Evolutionary conservation across 495 filamentous ascomycete genomes (phyloP).

Genomic region (Annulohypoxylon maeteangense): DNA sequence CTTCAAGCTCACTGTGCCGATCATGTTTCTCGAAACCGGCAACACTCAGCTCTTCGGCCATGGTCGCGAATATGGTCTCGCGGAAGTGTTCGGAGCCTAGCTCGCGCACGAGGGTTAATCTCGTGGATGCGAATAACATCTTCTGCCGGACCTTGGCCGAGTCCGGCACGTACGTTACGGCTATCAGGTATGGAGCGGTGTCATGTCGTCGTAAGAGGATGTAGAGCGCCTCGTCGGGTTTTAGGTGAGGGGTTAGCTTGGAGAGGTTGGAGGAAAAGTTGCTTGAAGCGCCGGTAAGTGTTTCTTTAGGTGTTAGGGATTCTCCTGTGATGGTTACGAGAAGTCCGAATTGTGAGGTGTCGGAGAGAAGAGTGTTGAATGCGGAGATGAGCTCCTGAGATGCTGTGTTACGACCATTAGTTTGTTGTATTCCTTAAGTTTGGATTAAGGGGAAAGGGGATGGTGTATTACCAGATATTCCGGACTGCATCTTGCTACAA

Average conservation of each 20-base stretch:
- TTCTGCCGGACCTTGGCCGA: slow-evolving; percentile 91
- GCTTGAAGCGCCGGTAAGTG: slow-evolving; percentile 65
- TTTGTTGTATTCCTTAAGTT: slow-evolving; percentile 20
- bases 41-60: slow-evolving; percentile 73
- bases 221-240: slow-evolving; percentile 80
- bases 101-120: slow-evolving; percentile 84
- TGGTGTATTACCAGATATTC: slow-evolving; percentile 74
- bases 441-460: slow-evolving; percentile 2
- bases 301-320: slow-evolving; percentile 70
- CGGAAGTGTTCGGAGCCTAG: slow-evolving; percentile 89
- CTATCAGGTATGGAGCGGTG: slow-evolving; percentile 67
- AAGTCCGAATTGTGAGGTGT: slow-evolving; percentile 75
- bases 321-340: slow-evolving; percentile 83
- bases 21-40: slow-evolving; percentile 83
- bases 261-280: slow-evolving; percentile 69
- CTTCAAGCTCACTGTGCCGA: slow-evolving; percentile 69
- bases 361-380: slow-evolving; percentile 78
- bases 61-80: slow-evolving; percentile 80
- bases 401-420: slow-evolving; percentile 60
- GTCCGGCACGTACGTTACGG: slow-evolving; percentile 91
- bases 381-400: slow-evolving; percentile 85
- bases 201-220: slow-evolving; percentile 80
- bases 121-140: slow-evolving; percentile 92
- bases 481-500: slow-evolving; percentile 77
- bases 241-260: slow-evolving; percentile 69